Evolutionary conservation across 2,329 filamentous ascomycete genomes (phyloP), one percentile per base, ranked within the genome.

Genomic region (Penicillium sp.): DNA sequence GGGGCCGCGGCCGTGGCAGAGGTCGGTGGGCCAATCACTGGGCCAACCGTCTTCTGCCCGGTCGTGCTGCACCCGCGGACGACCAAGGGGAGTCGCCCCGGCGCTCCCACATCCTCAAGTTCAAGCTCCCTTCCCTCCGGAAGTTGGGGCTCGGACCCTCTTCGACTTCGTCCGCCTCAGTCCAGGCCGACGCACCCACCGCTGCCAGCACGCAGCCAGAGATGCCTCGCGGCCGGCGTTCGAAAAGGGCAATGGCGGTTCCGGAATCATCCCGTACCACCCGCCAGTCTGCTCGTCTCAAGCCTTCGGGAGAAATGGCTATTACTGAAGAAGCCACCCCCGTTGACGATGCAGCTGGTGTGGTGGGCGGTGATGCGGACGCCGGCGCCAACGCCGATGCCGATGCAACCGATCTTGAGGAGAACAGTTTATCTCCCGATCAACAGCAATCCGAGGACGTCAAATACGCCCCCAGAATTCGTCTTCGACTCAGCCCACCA

Each of bases 221-320:
- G 59, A 75, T 74, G 9, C 76, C 75, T 30, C 73, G 71, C 47
- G 50, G 64, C 28, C 76, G 74, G 49, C 75, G 75, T 51, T 67
- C 72, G n/a, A 74, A 73, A 63, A 70, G 75, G 17, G 65, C 65
- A 9, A 55, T 70, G 56, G 58, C 70, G 35, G 70, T 69, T 19
- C 70, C 74, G 47, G 75, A 78, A 62, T 73, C 72, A 4, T 74
- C 72, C 15, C 66, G 72, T 45, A 72, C 75, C 28, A 76, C 75
- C 22, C 72, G 76, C 47, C 72, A 74, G 61, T 78, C 76, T 15
- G 70, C 75, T 35, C 72, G 76, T 60, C 62, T 76, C 15, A 75
- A 71, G 61, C 65, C 69, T 6, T 67, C 68, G 40, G 62, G 58
- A 24, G 63, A 69, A 33, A 56, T 64, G n/a, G 56, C 63, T 38